Conservation (phyloP, 73 alveolate genomes). For the Symbiodinium pilosum region DNA sequence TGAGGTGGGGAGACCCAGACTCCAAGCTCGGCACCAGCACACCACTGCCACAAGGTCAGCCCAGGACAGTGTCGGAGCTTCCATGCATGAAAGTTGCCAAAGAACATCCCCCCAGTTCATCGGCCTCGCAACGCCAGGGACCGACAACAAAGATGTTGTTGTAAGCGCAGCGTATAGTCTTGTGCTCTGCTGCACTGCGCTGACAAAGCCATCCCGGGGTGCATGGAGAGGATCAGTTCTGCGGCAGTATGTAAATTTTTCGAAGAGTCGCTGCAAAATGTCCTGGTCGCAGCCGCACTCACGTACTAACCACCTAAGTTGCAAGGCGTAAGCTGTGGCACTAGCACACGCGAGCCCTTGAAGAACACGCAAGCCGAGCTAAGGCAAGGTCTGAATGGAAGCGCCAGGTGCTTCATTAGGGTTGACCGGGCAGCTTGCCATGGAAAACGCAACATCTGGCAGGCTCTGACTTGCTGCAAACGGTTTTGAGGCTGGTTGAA, state of each 20-base stretch:
- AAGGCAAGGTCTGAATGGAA: slow-evolving; percentile 43
- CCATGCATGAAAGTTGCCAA: slow-evolving; percentile 40
- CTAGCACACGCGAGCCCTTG: no score
- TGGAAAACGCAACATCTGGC: neutral
- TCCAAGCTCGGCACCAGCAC: slow-evolving; percentile 71
- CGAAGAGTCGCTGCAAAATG: slow-evolving; percentile 37
- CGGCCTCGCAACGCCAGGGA: slow-evolving; percentile 7
- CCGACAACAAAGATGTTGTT: neutral
- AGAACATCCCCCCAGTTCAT: slow-evolving; percentile 79
- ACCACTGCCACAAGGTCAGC: slow-evolving; percentile 57
- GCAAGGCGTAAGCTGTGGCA: no score
- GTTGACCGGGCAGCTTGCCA: slow-evolving; percentile 33
- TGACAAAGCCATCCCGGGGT: slow-evolving; percentile 17
- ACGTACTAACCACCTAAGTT: slow-evolving; percentile 41
- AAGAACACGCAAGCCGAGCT: neutral
- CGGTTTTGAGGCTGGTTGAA: neutral
- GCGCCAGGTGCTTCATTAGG: slow-evolving; percentile 61
- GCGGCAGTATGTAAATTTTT: slow-evolving; percentile 38
- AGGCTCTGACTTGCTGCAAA: no score
- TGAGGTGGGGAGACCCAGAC: slow-evolving; percentile 34
- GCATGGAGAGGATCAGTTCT: neutral
- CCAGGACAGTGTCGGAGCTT: slow-evolving; percentile 43
- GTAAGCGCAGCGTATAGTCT: neutral
- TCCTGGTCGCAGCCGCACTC: slow-evolving; percentile 31
- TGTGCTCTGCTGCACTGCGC: slow-evolving; percentile 20